Percentiles rank a stretch among this genome's conserved stretches.
phyloP scores from a whole-genome alignment of 2,329 filamentous ascomycete genomes.

The Sodiomyces alkalinus region DNA sequence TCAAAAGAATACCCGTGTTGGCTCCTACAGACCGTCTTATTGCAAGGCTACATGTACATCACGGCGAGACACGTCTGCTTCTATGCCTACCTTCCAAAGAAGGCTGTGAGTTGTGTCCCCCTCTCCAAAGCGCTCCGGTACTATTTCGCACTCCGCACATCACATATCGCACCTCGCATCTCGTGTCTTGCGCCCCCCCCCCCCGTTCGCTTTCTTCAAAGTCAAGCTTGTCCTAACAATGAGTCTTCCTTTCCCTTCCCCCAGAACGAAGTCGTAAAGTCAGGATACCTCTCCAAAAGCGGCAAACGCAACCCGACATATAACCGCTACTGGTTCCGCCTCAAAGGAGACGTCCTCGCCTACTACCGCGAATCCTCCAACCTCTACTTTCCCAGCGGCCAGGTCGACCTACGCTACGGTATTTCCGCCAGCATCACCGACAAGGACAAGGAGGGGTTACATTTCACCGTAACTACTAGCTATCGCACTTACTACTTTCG shows the following conservation, averaged over 20 bases:
- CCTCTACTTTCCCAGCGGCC: conserved; percentile 80
- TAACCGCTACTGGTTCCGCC: conserved; percentile 80
- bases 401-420: conserved; percentile 83
- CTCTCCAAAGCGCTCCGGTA: no score
- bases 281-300: conserved; percentile 76
- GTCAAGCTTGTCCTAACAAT: conserved; percentile 1
- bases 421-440: conserved; percentile 72
- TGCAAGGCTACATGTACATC: conserved; percentile 94
- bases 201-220: background rate
- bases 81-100: conserved; percentile 93
- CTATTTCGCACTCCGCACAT: no score
- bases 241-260: conserved; percentile 2
- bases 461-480: conserved; percentile 71
- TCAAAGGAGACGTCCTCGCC: conserved; percentile 82
- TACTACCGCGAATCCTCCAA: conserved; percentile 78
- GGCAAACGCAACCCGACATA: conserved; percentile 80
- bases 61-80: conserved; percentile 90
- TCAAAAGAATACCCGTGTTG: conserved; percentile 91
- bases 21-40: conserved; percentile 76
- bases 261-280: conserved; percentile 62
- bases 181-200: no score
- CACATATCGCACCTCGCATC: no score
- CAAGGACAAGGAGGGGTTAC: conserved; percentile 59
- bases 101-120: conserved; percentile 58
- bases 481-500: conserved; percentile 74